phyloP scores from a whole-genome alignment of 192 early-diverging fungal species.

The Coemansia sp. region DNA sequence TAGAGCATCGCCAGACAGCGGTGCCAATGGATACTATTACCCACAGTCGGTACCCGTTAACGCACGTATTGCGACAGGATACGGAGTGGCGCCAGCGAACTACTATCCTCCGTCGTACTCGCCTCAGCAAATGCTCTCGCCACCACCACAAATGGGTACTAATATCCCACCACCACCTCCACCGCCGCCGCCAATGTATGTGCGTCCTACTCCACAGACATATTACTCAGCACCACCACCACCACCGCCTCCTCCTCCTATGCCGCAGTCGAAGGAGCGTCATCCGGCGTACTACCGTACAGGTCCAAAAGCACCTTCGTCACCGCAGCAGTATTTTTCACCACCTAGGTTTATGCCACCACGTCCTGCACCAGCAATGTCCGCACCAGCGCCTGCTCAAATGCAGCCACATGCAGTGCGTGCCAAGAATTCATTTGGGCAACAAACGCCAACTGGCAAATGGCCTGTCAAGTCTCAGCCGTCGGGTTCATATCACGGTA shows the following conservation, averaged over 20 bases:
- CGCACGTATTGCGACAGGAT: neutral
- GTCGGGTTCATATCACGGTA: neutral
- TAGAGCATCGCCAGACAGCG: neutral
- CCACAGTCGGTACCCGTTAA: conserved; percentile 1
- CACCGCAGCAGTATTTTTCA: neutral
- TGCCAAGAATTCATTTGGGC: conserved; percentile 1
- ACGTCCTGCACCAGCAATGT: neutral
- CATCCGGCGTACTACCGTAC: neutral
- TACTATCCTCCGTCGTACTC: neutral
- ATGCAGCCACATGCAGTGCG: conserved; percentile 4
- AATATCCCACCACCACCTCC: neutral
- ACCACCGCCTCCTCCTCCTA: neutral
- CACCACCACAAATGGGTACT: neutral
- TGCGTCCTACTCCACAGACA: neutral
- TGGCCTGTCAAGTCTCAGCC: neutral
- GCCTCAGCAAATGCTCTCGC: neutral
- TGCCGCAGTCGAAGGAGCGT: neutral
- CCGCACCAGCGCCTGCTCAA: neutral
- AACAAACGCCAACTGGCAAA: neutral
- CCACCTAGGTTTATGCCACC: conserved; percentile 2
- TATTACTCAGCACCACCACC: neutral
- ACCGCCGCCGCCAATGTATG: neutral
- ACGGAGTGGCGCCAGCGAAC: neutral
- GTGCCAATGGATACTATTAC: neutral
- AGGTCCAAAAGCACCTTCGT: neutral